These are phyloP conservation scores for Annulohypoxylon bovei DNA, from an alignment of 495 filamentous ascomycete species.

Conservation along the genomic window DNA sequence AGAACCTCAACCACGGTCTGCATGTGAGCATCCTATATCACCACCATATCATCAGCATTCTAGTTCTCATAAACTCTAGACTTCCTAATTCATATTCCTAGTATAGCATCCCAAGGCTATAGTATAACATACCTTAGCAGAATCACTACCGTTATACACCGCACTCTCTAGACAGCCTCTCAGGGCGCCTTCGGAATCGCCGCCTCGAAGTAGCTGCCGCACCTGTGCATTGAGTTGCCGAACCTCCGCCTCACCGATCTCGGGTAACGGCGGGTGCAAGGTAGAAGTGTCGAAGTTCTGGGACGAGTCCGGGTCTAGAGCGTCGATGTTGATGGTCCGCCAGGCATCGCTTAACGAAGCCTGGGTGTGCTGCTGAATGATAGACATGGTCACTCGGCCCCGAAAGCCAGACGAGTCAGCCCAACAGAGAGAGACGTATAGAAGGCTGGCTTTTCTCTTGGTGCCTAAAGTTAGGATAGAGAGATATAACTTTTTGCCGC, in stretches of 20 bases:
- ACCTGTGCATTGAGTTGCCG: slow-evolving; percentile 78
- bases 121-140: slow-evolving; percentile 69
- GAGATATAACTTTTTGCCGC: slow-evolving; percentile 13
- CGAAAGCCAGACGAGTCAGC: slow-evolving; percentile 23
- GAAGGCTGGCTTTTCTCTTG: slow-evolving; percentile 10
- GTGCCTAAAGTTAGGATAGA: slow-evolving; percentile 21
- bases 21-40: slow-evolving; percentile 74
- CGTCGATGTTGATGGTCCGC: slow-evolving; percentile 94
- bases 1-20: slow-evolving; percentile 86
- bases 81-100: not conserved
- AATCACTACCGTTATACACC: slow-evolving; percentile 67
- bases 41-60: slow-evolving; percentile 27
- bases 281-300: slow-evolving; percentile 86
- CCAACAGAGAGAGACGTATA: slow-evolving; percentile 20
- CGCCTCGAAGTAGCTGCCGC: slow-evolving; percentile 83
- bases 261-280: slow-evolving; percentile 74
- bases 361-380: slow-evolving; percentile 64
- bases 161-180: slow-evolving; percentile 78
- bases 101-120: not conserved
- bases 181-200: slow-evolving; percentile 86
- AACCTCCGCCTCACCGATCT: slow-evolving; percentile 74
- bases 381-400: slow-evolving; percentile 54
- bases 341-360: slow-evolving; percentile 69
- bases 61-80: not conserved
- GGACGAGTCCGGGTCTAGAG: slow-evolving; percentile 84